Percentiles rank a stretch among this genome's conserved stretches.
These are phyloP conservation scores for Ophiostoma montium DNA, from an alignment of 2,329 filamentous ascomycete genomes.

Conservation along the genomic window DNA sequence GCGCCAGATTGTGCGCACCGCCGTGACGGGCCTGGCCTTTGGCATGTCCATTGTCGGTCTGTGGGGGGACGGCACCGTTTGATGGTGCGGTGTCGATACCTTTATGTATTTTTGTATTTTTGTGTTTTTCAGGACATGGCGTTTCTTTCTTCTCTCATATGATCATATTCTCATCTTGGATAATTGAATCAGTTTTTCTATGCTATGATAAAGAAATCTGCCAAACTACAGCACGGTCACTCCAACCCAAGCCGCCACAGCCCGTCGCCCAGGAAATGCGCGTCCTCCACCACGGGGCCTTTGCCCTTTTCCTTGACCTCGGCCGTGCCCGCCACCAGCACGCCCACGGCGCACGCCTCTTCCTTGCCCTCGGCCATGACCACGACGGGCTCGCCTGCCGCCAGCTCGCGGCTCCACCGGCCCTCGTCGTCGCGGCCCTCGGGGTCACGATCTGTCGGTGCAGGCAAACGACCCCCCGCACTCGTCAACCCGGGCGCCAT, in stretches of 20 bases:
- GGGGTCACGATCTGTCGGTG: too few species aligned
- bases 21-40: conserved; percentile 41
- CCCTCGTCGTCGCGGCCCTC: conserved; percentile 32
- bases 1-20: conserved; percentile 39
- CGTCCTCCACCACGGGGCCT: conserved; percentile 83
- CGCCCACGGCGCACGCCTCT: conserved; percentile 76
- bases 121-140: too few species aligned
- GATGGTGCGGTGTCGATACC: neutral
- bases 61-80: conserved; percentile 45
- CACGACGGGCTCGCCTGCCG: conserved; percentile 72
- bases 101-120: too few species aligned
- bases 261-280: conserved; percentile 88
- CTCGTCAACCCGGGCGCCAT: conserved; percentile 93
- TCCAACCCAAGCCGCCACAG: conserved; percentile 60
- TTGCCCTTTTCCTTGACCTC: conserved; percentile 93
- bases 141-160: too few species aligned
- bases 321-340: conserved; percentile 69
- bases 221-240: too few species aligned
- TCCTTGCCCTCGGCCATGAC: conserved; percentile 88
- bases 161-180: too few species aligned
- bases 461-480: conserved; percentile 65
- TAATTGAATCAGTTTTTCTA: too few species aligned
- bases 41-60: conserved; percentile 48
- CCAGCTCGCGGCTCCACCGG: conserved; percentile 51
- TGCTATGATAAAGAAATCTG: too few species aligned